phyloP scores from a whole-genome alignment of 306 rosid species.

The Clitoria ternatea region DNA sequence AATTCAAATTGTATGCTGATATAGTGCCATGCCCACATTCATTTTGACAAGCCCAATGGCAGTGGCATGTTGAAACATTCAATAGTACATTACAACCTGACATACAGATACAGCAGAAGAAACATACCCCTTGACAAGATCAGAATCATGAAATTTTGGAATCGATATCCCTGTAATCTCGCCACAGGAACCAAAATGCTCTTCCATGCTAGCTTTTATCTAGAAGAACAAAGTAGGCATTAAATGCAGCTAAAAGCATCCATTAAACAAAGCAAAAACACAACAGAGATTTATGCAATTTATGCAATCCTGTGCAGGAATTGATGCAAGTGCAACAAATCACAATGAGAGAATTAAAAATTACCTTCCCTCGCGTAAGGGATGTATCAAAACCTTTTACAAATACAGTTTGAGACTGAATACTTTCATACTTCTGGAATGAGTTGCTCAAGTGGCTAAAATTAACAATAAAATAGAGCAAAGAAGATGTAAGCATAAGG shows the following conservation, averaged over 20 bases:
- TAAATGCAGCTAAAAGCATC: neutral
- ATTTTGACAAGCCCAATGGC: neutral
- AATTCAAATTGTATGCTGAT: neutral
- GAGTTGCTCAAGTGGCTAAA: slow-evolving; percentile 42
- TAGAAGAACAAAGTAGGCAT: slow-evolving; percentile 21
- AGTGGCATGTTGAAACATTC: neutral
- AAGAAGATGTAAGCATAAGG: neutral
- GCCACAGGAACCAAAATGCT: slow-evolving; percentile 65
- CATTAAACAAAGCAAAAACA: neutral
- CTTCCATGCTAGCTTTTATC: slow-evolving; percentile 50
- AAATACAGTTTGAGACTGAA: slow-evolving; percentile 35
- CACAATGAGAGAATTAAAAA: neutral
- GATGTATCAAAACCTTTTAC: slow-evolving; percentile 56
- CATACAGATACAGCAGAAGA: neutral
- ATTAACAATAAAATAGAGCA: neutral
- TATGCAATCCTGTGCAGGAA: neutral
- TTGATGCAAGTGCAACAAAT: slow-evolving; percentile 5
- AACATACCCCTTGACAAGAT: slow-evolving; percentile 54
- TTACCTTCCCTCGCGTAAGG: slow-evolving; percentile 57
- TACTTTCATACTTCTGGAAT: slow-evolving; percentile 42
- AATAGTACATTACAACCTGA: neutral
- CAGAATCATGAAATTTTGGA: slow-evolving; percentile 48
- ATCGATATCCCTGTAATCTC: slow-evolving; percentile 55
- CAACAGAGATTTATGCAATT: neutral
- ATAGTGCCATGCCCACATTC: neutral